These are phyloP conservation scores for Crucibulum parvulum DNA, from an alignment of 1,284 basidiomycete species.

Conservation along the genomic window DNA sequence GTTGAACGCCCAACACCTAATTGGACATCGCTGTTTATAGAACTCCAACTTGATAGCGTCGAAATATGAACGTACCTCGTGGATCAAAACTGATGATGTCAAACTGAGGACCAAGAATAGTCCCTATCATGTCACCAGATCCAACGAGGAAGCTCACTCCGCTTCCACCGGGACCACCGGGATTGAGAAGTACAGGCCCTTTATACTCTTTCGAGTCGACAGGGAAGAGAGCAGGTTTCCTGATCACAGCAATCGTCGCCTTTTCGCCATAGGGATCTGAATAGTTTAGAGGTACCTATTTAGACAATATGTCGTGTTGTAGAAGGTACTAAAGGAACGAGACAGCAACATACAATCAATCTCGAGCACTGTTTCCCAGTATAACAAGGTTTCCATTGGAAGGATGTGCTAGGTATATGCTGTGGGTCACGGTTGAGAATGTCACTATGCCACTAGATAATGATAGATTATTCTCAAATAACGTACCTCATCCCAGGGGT, in stretches of 20 bases:
- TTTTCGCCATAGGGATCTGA: constrained; percentile 28
- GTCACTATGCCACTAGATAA: no score
- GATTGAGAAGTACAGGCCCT: constrained; percentile 57
- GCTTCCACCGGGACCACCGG: constrained; percentile 58
- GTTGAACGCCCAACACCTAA: constrained; percentile 40
- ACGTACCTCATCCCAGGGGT: no score
- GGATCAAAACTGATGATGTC: constrained; percentile 61
- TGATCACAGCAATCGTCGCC: constrained; percentile 44
- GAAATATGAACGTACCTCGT: constrained; percentile 19
- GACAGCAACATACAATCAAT: no score
- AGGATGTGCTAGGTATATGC: no score
- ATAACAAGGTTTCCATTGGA: no score
- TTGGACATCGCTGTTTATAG: background rate
- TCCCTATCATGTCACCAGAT: constrained; percentile 34
- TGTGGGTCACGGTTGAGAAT: no score
- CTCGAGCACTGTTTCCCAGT: no score
- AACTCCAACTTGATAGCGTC: background rate
- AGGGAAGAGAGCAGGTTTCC: constrained; percentile 25
- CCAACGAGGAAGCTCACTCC: constrained; percentile 42
- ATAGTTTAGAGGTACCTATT: constrained; percentile 48
- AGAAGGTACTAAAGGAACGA: no score
- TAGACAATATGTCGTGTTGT: no score
- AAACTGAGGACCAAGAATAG: constrained; percentile 49
- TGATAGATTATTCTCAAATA: no score
- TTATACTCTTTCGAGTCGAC: constrained; percentile 34